These are phyloP conservation scores for Pichia kudriavzevii DNA, from an alignment of 1,139 yeast genomes.

Conservation along the genomic window DNA sequence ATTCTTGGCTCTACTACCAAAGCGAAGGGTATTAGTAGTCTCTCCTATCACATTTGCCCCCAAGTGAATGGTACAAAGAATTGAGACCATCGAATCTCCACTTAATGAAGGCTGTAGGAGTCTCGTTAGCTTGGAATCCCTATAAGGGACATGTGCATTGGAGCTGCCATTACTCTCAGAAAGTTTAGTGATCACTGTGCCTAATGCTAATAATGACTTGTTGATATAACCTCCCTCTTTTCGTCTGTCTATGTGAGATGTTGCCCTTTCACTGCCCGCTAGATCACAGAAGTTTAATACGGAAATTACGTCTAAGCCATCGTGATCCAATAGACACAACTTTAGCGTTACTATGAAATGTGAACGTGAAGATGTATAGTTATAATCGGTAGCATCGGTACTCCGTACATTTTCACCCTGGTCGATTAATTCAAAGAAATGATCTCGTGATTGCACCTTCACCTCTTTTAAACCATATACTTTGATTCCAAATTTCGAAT, in stretches of 20 bases:
- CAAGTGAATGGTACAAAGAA: constrained; percentile 77
- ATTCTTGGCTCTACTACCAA: constrained; percentile 91
- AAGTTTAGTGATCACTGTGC: constrained; percentile 80
- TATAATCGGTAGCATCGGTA: constrained; percentile 86
- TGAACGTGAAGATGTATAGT: constrained; percentile 78
- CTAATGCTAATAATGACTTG: constrained; percentile 78
- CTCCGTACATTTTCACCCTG: constrained; percentile 69
- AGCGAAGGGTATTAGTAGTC: constrained; percentile 78
- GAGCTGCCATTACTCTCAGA: constrained; percentile 36
- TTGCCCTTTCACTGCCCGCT: constrained; percentile 93
- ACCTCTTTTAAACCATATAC: constrained; percentile 72
- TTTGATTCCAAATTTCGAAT: constrained; percentile 60
- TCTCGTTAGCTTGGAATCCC: constrained; percentile 88
- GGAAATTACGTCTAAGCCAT: constrained; percentile 37
- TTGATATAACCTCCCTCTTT: constrained; percentile 92
- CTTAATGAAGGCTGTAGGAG: constrained; percentile 85
- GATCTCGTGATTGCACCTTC: constrained; percentile 46
- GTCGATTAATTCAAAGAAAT: constrained; percentile 52
- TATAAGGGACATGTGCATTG: constrained; percentile 64
- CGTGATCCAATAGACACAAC: constrained; percentile 5
- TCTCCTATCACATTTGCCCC: constrained; percentile 58
- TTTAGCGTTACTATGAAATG: constrained; percentile 46
- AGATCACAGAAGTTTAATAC: constrained; percentile 85
- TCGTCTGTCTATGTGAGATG: constrained; percentile 71
- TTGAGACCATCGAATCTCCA: constrained; percentile 79